Evolutionary conservation across 805 yeast genomes (phyloP), one percentile per base, ranked within the genome.

Genomic region (Peterozyma toletana): DNA sequence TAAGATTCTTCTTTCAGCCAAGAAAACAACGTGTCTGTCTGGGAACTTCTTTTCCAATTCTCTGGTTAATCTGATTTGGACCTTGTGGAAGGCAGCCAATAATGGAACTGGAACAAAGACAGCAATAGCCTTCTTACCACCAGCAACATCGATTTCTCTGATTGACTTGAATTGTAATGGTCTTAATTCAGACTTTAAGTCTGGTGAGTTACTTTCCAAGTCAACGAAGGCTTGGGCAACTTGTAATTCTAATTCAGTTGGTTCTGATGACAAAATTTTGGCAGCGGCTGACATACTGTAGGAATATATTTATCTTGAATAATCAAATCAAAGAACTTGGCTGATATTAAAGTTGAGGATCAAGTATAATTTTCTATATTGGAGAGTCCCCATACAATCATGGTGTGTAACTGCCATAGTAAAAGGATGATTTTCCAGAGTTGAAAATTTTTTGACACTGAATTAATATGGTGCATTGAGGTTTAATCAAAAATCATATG

Each of bases 11-110:
- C 99, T 88, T 82, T 91, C 98, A 69, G 97, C 98, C 70, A 91
- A 83, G 88, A 91, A 88, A 64, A 93, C 91, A 73, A 91, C 96
- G 73, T 93, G 97, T 74, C 96, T 87, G 83, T 91, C 99, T 71
- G 97, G 95, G 90, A 91, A 93, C 80, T 93, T 91, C 95, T 91
- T 91, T 80, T 91, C 99, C 72, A 91, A 86, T 81, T 91, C 99
- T 78, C 98, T 91, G 78, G 96, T 88, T 71, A 91, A 84, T 77
- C 90, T 86, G 64, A 80, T 80, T 82, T 91, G 99, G 66, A 91
- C 95, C 78, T 84, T 88, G 87, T 90, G 96, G 91, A 88, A 88
- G 59, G 84, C 83, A 59, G 80, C 64, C 70, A 89, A 81, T 64
- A 87, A 78, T 75, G 98, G 97, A 61, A 86, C 95, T 72, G 99